A percentile compares a stretch with the other conserved stretches of the same genome.
phyloP scores from a whole-genome alignment of 2,329 filamentous ascomycete species.

The Fusarium buxicola region DNA sequence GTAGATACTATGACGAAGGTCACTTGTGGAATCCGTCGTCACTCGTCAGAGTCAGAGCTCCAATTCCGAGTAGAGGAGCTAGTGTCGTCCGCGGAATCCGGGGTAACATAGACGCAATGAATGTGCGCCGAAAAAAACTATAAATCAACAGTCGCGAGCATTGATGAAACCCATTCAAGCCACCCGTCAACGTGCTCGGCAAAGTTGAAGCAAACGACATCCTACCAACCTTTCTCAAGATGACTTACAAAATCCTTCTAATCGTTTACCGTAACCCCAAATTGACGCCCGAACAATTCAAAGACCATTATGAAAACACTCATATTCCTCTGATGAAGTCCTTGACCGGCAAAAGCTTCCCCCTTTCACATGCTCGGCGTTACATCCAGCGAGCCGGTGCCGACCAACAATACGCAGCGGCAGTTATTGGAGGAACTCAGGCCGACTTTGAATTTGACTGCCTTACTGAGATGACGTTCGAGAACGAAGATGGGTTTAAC shows the following conservation, averaged over 20 bases:
- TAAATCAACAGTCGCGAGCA: too few species aligned
- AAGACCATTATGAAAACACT: conserved; percentile 2
- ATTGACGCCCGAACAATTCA: conserved; percentile 1
- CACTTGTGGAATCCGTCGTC: too few species aligned
- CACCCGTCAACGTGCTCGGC: too few species aligned
- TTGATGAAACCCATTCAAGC: too few species aligned
- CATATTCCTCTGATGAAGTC: conserved; percentile 11
- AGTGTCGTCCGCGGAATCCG: too few species aligned
- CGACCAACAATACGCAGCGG: background rate
- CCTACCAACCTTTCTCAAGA: background rate
- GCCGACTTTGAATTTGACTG: conserved; percentile 2
- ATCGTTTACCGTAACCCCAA: background rate
- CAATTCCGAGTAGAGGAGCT: too few species aligned
- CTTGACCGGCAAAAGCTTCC: background rate
- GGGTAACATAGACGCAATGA: too few species aligned
- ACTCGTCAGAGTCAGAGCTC: too few species aligned
- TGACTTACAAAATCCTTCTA: conserved; percentile 1
- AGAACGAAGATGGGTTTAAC: background rate
- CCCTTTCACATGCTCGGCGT: background rate
- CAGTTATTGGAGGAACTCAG: background rate
- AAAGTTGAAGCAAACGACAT: background rate
- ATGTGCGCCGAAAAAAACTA: too few species aligned
- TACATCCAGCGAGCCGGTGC: background rate
- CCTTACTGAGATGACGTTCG: background rate
- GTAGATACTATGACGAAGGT: too few species aligned